These are phyloP conservation scores for Mucor lusitanicus DNA, from an alignment of 371 early-diverging fungal genomes.

Conservation along the genomic window DNA sequence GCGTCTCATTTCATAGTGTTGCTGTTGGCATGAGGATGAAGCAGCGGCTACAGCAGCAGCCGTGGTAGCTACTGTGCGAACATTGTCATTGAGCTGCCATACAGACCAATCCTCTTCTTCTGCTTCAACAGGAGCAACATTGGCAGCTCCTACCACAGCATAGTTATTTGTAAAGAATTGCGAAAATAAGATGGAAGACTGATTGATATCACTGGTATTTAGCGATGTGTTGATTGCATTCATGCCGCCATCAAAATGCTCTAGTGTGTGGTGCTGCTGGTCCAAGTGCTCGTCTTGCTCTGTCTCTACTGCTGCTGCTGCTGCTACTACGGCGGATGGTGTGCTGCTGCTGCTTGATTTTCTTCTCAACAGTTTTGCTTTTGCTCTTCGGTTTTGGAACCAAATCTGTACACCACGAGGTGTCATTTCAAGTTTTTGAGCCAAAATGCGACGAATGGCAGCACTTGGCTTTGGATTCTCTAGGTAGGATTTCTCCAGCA, in stretches of 20 bases:
- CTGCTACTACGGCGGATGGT: not conserved
- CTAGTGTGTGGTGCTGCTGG: not conserved
- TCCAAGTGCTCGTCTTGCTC: not conserved
- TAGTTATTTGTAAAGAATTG: conserved; percentile 35
- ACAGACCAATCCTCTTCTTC: not conserved
- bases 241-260: not conserved
- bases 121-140: not conserved
- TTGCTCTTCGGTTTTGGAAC: conserved; percentile 98
- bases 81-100: conserved; percentile 15
- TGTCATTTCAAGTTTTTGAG: conserved; percentile 82
- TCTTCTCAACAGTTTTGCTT: conserved; percentile 50
- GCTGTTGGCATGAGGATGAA: not conserved
- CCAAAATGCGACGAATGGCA: conserved; percentile 65
- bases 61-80: conserved; percentile 33
- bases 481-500: conserved; percentile 69
- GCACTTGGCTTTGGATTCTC: conserved; percentile 75
- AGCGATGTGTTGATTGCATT: not conserved
- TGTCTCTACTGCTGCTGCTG: not conserved
- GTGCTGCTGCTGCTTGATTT: conserved; percentile 9
- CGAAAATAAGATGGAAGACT: conserved; percentile 32
- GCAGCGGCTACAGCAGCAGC: conserved; percentile 36
- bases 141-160: not conserved
- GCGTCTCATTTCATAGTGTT: conserved; percentile 6
- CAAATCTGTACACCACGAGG: conserved; percentile 93
- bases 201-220: conserved; percentile 4